Percentiles rank a stretch among this genome's conserved stretches.
Evolutionary conservation across 805 yeast species (phyloP).

Genomic region (Yarrowia deformans): DNA sequence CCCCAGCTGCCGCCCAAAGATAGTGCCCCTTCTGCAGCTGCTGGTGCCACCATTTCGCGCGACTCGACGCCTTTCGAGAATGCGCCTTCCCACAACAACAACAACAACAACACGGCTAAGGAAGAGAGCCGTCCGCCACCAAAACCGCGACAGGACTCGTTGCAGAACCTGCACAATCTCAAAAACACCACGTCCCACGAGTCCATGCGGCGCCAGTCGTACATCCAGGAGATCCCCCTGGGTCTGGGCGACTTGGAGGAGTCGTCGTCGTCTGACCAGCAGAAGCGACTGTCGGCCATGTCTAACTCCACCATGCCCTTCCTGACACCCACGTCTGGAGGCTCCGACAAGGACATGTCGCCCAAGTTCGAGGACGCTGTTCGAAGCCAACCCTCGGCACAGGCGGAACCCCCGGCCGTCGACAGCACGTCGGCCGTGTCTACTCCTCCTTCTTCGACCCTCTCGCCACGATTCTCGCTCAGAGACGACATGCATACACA

Average conservation of each 20-base stretch:
- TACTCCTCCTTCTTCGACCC: neutral
- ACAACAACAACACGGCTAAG: neutral
- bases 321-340: slow-evolving; percentile 16
- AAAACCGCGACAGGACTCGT: slow-evolving; percentile 29
- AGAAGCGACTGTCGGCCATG: slow-evolving; percentile 17
- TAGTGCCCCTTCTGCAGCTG: neutral
- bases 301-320: slow-evolving; percentile 29
- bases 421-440: neutral
- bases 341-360: slow-evolving; percentile 25
- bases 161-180: slow-evolving; percentile 36
- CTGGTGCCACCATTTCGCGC: neutral
- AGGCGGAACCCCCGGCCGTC: no score
- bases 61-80: slow-evolving; percentile 17
- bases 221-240: slow-evolving; percentile 34
- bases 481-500: slow-evolving; percentile 22
- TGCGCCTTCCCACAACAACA: neutral
- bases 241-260: slow-evolving; percentile 32
- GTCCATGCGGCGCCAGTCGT: slow-evolving; percentile 32
- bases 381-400: neutral
- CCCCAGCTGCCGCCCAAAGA: slow-evolving; percentile 33
- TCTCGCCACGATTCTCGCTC: neutral
- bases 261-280: slow-evolving; percentile 1
- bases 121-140: slow-evolving; percentile 23
- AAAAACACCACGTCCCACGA: slow-evolving; percentile 29
- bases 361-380: slow-evolving; percentile 16